Evolutionary conservation across 257 asterid species (phyloP), one percentile per base, ranked within the genome.

Genomic region (Cruciata laevipes): DNA sequence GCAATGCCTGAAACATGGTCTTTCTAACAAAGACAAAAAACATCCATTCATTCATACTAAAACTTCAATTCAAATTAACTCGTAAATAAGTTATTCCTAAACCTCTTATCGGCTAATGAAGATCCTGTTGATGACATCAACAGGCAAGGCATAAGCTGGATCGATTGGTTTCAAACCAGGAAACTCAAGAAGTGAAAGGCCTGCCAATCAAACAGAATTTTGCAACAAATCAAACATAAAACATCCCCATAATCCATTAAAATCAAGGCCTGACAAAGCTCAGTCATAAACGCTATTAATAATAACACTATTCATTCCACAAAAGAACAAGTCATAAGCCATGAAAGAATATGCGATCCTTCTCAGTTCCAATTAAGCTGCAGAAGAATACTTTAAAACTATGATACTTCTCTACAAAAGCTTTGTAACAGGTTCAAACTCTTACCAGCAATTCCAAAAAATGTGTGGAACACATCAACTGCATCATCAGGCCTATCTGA

Each of bases 401-500:
- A 11, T 40, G 7, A n/a, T n/a, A n/a, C n/a, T n/a, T n/a, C n/a
- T n/a, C n/a, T 35, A n/a, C 1, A 47, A 63, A 27, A 40, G 20
- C 30, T 60, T 16, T 10, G 31, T 33, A 65, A 59, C 66, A 10
- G 32, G 51, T 66, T 66, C 66, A 7, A 67, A 71, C 57, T 61
- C 76, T 83, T 80, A 88, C 97, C 96, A 71, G 95, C 97, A 42
- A 93, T 76, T 56, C 96, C 97, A 63, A 93, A 93, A 70, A 85
- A 93, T 42, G 97, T 88, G 72, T 90, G 99, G 82, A 67, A 93
- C 64, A 93, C 87, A 68, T 93, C 99, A 51, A 93, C 97, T 27
- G 95, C 97, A 58, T 93, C 97, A 70, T 90, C 92, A 10, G 97
- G 97, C 79, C 95, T 83, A 66, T 93, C 99, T 21, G 99, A 93